These are phyloP conservation scores for Truncatella angustata DNA, from an alignment of 2,329 filamentous ascomycete genomes.

Conservation along the genomic window DNA sequence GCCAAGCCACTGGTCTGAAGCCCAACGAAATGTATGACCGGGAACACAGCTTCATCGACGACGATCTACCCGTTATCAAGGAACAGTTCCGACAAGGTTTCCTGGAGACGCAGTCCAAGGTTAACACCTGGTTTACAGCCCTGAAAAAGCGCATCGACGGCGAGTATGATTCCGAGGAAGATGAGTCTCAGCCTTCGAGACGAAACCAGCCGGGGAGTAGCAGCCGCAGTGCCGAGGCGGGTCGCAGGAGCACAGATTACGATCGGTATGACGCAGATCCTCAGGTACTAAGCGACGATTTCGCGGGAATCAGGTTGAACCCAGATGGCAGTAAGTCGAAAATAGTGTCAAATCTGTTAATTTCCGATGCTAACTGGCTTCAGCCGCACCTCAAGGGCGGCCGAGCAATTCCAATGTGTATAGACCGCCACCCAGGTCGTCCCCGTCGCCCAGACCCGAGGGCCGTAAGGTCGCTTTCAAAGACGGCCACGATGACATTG, in stretches of 20 bases:
- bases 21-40: conserved; percentile 61
- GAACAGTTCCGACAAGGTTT: conserved; percentile 95
- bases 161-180: conserved; percentile 72
- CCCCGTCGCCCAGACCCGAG: conserved; percentile 51
- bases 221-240: conserved; percentile 58
- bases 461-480: conserved; percentile 57
- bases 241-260: conserved; percentile 78
- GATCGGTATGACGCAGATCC: conserved; percentile 94
- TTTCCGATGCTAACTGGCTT: conserved; percentile 38
- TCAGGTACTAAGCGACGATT: conserved; percentile 85
- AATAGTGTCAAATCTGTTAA: conserved; percentile 24
- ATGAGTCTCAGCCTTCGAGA: conserved; percentile 40
- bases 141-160: conserved; percentile 94
- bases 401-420: conserved; percentile 76
- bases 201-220: conserved; percentile 17
- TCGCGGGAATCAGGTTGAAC: conserved; percentile 66
- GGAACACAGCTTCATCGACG: conserved; percentile 91
- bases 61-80: conserved; percentile 89
- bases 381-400: conserved; percentile 45
- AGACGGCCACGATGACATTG: conserved; percentile 73
- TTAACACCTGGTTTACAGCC: conserved; percentile 89
- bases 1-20: conserved; percentile 51
- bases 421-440: conserved; percentile 54
- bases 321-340: conserved; percentile 57
- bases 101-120: conserved; percentile 85